Base-by-base conservation (phyloP, 2,329 filamentous ascomycete genomes). In the Hymenoscyphus occultus region DNA sequence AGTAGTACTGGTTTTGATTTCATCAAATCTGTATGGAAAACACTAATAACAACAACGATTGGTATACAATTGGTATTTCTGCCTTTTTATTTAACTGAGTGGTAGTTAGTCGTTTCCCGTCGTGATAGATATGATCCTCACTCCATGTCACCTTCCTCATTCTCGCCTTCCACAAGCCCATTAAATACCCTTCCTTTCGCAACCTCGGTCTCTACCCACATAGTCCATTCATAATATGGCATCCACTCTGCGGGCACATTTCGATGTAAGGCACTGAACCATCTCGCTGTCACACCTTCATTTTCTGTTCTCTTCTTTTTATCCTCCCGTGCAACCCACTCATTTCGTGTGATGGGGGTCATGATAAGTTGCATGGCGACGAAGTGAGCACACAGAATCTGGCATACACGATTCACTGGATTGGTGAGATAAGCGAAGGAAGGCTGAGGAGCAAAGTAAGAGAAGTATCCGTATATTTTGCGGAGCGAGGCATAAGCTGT, bases 141-240 rank as follows among this genome's bases (percentile, higher is more conserved):
- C 35, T 35, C 35, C 56, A 16, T n/a, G 16, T 35, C 31, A 5
- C 28, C 13, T n/a, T 57, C 56, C 12, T 62, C 60, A 31, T 62
- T 48, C 7, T 56, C 39, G 2, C 31, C 45, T n/a, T 39, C 40
- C n/a, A 81, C 64, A 82, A 67, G 57, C 1, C 67, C 66, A 59
- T 65, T 67, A 39, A 58, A 68, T 2, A 70, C 28, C 59, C 61
- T 45, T 7, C 64, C 64, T 9, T 59, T 45, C 0, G 32, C 42
- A 48, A 67, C 65, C 32, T 69, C 63, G 0, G 61, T 62, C 58
- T 72, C 67, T 31, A 71, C 64, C 70, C 68, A 71, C 22, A 72
- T 60, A 1, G 71, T 66, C 71, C 71, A 73, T 28, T 67, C 65
- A 67, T 69, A 73, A 60, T 72, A 73, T 42, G 61, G 56, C 31